A percentile compares a stretch with the other conserved stretches of the same genome.
phyloP scores from a whole-genome alignment of 257 asterid species.

The Primulina huaijiensis region DNA sequence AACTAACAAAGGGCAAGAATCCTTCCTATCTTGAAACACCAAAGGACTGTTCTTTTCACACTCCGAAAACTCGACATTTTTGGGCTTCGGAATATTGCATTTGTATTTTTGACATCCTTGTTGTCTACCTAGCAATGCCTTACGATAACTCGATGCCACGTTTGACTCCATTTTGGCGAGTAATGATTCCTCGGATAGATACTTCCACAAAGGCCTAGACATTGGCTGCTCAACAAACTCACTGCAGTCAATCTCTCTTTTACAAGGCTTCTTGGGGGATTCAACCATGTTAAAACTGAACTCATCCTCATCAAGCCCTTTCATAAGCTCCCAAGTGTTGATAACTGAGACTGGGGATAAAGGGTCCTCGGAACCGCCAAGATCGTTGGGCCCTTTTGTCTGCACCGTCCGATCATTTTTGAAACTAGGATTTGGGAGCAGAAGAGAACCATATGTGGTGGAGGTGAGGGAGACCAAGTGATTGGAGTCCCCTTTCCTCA shows the following conservation, averaged over 20 bases:
- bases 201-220: constrained; percentile 49
- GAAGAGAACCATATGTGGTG: constrained; percentile 47
- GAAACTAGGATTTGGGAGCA: constrained; percentile 25
- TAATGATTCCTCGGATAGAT: constrained; percentile 45
- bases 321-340: constrained; percentile 60
- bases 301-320: constrained; percentile 43
- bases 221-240: constrained; percentile 45
- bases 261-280: constrained; percentile 23
- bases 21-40: background rate
- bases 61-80: background rate
- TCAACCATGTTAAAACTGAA: constrained; percentile 23
- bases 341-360: constrained; percentile 41
- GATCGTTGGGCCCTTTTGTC: constrained; percentile 2
- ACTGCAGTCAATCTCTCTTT: constrained; percentile 22
- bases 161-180: constrained; percentile 39
- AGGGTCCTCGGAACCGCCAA: constrained; percentile 32
- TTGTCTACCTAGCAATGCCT: constrained; percentile 31
- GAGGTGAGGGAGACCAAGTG: constrained; percentile 45
- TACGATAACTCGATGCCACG: constrained; percentile 36
- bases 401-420: background rate
- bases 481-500: constrained; percentile 43
- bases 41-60: constrained; percentile 9
- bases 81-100: background rate
- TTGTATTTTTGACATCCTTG: constrained; percentile 22
- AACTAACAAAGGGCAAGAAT: background rate